These are phyloP conservation scores for Linum lewisii DNA, from an alignment of 345 rosid genomes.

Conservation along the genomic window DNA sequence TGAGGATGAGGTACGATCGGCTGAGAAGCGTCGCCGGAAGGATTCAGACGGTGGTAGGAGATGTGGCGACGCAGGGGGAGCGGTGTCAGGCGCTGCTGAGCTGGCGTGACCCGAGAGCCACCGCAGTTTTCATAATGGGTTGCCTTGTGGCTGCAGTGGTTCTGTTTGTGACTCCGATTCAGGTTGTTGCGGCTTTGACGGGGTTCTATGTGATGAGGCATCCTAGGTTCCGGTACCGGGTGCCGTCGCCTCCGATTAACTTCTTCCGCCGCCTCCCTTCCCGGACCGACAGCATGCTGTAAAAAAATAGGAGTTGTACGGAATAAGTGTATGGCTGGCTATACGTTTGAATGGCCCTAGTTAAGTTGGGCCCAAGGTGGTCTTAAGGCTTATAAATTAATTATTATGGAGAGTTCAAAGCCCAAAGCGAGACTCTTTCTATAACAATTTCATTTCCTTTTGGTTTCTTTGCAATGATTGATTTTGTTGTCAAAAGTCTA, in stretches of 20 bases:
- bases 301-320: background rate
- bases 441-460: too few species aligned
- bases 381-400: too few species aligned
- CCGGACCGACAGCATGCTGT: conserved; percentile 27
- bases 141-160: conserved; percentile 22
- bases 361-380: background rate
- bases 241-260: conserved; percentile 22
- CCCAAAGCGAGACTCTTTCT: too few species aligned
- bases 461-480: too few species aligned
- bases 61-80: conserved; percentile 33
- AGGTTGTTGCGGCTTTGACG: conserved; percentile 23
- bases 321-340: too few species aligned
- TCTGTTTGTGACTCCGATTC: conserved; percentile 28
- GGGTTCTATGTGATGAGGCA: conserved; percentile 28
- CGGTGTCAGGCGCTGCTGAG: conserved; percentile 24
- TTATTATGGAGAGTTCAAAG: too few species aligned
- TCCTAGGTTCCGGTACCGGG: conserved; percentile 27
- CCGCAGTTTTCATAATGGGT: conserved; percentile 18
- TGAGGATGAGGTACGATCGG: conserved; percentile 27
- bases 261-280: conserved; percentile 26
- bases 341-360: background rate
- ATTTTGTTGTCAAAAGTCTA: too few species aligned
- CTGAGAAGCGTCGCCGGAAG: conserved; percentile 24
- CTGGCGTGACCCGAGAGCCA: conserved; percentile 27
- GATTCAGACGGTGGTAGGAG: conserved; percentile 27